Evolutionary conservation across 2,329 filamentous ascomycete species (phyloP).

Genomic region (Hypoxylon sp.): DNA sequence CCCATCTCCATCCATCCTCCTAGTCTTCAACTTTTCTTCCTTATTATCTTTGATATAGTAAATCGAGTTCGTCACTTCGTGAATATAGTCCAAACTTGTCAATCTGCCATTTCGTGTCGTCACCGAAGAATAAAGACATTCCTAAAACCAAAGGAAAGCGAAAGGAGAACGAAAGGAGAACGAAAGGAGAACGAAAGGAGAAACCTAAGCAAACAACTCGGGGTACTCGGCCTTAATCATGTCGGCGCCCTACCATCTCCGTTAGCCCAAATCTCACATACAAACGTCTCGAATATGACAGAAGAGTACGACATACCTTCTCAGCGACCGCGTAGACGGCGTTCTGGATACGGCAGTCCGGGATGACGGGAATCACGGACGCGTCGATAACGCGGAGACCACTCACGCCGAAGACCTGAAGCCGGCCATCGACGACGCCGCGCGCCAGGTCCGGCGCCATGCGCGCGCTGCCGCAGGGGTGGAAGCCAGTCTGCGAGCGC

Average conservation of each 20-base stretch:
- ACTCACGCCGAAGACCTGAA: constrained; percentile 62
- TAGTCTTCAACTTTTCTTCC: neutral
- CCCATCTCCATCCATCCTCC: neutral
- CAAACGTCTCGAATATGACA: neutral
- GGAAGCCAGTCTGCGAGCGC: constrained; percentile 66
- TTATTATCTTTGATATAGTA: neutral
- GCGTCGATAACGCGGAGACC: constrained; percentile 64
- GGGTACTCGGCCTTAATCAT: constrained; percentile 54
- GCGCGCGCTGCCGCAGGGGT: constrained; percentile 59
- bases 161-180: no score
- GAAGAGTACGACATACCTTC: constrained; percentile 49
- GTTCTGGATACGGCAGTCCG: constrained; percentile 66
- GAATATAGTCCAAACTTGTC: neutral
- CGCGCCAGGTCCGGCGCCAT: constrained; percentile 60
- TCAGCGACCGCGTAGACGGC: constrained; percentile 68
- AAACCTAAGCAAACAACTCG: constrained; percentile 41
- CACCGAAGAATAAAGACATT: neutral
- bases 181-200: no score
- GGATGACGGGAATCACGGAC: constrained; percentile 63
- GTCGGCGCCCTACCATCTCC: constrained; percentile 48
- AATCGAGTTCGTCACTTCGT: neutral
- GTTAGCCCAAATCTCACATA: constrained; percentile 11
- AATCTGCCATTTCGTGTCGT: neutral
- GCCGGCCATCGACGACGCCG: constrained; percentile 59
- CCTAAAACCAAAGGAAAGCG: neutral